A percentile compares a stretch with the other conserved stretches of the same genome.
These are phyloP conservation scores for Saccharomycopsis malanga DNA, from an alignment of 805 yeast genomes.

Conservation along the genomic window DNA sequence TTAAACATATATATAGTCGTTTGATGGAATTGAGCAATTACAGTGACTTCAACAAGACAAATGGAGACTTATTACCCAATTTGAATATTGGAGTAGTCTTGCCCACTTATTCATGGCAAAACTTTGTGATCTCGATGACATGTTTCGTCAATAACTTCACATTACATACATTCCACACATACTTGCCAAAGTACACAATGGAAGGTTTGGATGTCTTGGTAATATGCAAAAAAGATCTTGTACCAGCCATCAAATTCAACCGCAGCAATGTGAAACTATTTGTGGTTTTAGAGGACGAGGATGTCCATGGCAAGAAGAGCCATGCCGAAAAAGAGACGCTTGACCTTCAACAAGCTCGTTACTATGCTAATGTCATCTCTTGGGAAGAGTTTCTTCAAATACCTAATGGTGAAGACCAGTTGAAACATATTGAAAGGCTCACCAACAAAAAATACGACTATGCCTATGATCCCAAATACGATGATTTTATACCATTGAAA, in stretches of 20 bases:
- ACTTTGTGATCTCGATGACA: conserved; percentile 16
- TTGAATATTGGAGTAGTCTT: conserved; percentile 9
- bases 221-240: conserved; percentile 2
- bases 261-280: conserved; percentile 1
- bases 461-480: conserved; percentile 8
- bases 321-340: not conserved
- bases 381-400: conserved; percentile 13
- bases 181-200: not conserved
- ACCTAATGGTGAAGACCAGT: not conserved
- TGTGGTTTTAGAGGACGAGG: conserved; percentile 9
- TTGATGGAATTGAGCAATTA: not conserved
- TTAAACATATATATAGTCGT: not conserved
- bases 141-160: conserved; percentile 18
- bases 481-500: conserved; percentile 14
- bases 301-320: not conserved
- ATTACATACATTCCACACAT: conserved; percentile 15
- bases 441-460: conserved; percentile 6
- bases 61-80: not conserved
- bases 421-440: not conserved
- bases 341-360: too few species aligned
- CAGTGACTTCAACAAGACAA: not conserved
- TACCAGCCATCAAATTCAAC: conserved; percentile 7
- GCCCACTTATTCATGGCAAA: conserved; percentile 12
- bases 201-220: conserved; percentile 9
- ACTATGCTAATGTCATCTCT: conserved; percentile 2